Evolutionary conservation across 2,329 filamentous ascomycete species (phyloP).

Genomic region (Alternaria tenuissima): DNA sequence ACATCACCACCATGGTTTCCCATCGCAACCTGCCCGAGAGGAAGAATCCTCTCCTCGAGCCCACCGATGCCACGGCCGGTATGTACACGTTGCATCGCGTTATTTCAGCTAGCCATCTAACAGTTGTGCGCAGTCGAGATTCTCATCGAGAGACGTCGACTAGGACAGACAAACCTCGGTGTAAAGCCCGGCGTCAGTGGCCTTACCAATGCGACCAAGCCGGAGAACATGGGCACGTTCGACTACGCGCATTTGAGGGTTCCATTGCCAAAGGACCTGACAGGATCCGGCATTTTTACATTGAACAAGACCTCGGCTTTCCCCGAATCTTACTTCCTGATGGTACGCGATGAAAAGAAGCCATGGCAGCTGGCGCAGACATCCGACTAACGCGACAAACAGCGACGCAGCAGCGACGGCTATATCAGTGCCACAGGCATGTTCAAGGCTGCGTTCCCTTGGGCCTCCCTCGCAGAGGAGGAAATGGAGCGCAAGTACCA

Average conservation of each 20-base stretch:
- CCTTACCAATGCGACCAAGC: conserved; percentile 74
- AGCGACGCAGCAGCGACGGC: conserved; percentile 83
- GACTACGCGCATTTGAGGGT: conserved; percentile 96
- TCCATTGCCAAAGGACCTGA: conserved; percentile 88
- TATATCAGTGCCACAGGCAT: conserved; percentile 87
- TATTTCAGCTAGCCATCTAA: conserved; percentile 34
- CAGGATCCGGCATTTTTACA: conserved; percentile 89
- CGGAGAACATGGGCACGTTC: conserved; percentile 80
- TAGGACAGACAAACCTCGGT: conserved; percentile 90
- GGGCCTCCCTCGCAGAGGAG: conserved; percentile 75
- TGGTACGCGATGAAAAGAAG: conserved; percentile 63
- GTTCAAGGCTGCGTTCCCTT: conserved; percentile 91
- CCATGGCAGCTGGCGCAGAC: conserved; percentile 16
- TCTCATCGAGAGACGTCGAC: conserved; percentile 81
- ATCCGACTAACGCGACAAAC: conserved; percentile 40
- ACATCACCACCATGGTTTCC: conserved; percentile 40
- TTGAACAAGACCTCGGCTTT: conserved; percentile 66
- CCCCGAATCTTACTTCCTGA: conserved; percentile 95
- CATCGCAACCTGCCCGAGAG: conserved; percentile 64
- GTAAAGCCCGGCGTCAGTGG: conserved; percentile 80
- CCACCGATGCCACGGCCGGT: conserved; percentile 70
- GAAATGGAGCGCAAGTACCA: conserved; percentile 81
- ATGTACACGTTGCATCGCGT: conserved; percentile 53
- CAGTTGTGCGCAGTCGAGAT: conserved; percentile 52
- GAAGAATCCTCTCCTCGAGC: conserved; percentile 71